Evolutionary conservation across 768 basidiomycete genomes (phyloP), one percentile per base, ranked within the genome.

Genomic region (Lactarius tabidus): DNA sequence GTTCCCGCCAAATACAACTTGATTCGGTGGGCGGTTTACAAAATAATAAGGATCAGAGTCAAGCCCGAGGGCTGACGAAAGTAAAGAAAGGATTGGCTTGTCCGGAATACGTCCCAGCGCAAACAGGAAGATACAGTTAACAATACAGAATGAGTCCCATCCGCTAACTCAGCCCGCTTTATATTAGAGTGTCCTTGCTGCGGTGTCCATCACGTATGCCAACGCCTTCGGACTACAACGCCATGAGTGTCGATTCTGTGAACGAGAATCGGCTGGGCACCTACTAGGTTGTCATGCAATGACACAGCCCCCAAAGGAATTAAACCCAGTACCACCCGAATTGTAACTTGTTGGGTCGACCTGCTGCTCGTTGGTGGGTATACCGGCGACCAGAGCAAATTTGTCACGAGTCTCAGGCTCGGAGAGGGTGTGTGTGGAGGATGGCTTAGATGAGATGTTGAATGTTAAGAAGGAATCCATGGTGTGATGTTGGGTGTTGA

Each of bases 1-100:
- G 31, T n/a, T 56, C 8, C 67, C 62, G 6, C 68, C 66, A n/a
- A 69, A 69, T 12, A 69, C 67, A 52, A 69, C 60, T n/a, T 69
- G 66, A 12, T 69, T 62, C 23, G 38, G 41, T n/a, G 66, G 69
- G 20, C 56, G 60, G 54, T 69, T 67, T 43, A 67, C 57, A 31
- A 56, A 55, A 52, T 57, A 38, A 38, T 33, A 33, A 3, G 33
- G 8, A 33, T 33, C 33, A 8, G 38, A 53, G n/a, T 52, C 52
- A 26, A 63, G 62, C 38, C 55, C 62, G 28, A 60, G 10, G 41
- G 18, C 45, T n/a, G 29, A 59, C 2, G 36, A 23, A 20, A 67
- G 35, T n/a, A 63, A 28, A 63, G 60, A 64, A 55, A 69, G 26
- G 52, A 66, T 20, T 45, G 41, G 18, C 23, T 23, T 59, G 61